Evolutionary conservation across 371 early-diverging fungal genomes (phyloP), one percentile per base, ranked within the genome.

Genomic region (Mortierella sp.): DNA sequence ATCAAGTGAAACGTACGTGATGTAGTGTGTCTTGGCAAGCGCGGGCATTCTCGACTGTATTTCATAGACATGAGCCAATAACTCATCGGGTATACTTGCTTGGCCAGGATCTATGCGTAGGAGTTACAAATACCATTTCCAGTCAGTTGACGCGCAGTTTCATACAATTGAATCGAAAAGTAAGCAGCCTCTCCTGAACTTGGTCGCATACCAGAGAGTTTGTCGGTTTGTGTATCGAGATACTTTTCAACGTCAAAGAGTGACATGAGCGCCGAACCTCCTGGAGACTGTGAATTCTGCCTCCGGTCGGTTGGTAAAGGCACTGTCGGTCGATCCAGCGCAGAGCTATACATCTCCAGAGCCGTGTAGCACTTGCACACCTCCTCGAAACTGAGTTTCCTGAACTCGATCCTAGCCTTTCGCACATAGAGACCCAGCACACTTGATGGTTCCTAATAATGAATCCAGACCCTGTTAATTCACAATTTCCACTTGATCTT

Each of bases 391-490:
- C 60, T 32, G 21, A 89, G 55, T 43, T 78, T 75, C 51, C 72
- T 81, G 72, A 60, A 83, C 68, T 87, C 89, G 32, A 89, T 48
- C 56, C 81, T 81, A 6, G 88, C 88, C 70, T 83, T 83, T 1
- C 89, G 81, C 27, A 89, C 79, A 43, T 87, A 89, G 1, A 89
- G 60, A 24, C 89, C 89, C 29, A 89, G 72, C 8, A 84, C 71
- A 51, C 89, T 89, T 29, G 75, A 54, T 29, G 80, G 80, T 35
- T 76, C 76, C 88, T 88, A 74, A 0, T 46, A 29, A 58, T 5
- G 55, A 8, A 21, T 8, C 43, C 68, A 11, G 21, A 24, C 18
- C 11, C 24, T 41, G 68, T 68, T 68, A 68, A 41, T 38, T 38
- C 43, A 6, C 16, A 38, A 2, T 10, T 41, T 24, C 10, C 38